Evolutionary conservation across 768 basidiomycete genomes (phyloP).

Genomic region (Pseudohyphozyma bogoriensis): DNA sequence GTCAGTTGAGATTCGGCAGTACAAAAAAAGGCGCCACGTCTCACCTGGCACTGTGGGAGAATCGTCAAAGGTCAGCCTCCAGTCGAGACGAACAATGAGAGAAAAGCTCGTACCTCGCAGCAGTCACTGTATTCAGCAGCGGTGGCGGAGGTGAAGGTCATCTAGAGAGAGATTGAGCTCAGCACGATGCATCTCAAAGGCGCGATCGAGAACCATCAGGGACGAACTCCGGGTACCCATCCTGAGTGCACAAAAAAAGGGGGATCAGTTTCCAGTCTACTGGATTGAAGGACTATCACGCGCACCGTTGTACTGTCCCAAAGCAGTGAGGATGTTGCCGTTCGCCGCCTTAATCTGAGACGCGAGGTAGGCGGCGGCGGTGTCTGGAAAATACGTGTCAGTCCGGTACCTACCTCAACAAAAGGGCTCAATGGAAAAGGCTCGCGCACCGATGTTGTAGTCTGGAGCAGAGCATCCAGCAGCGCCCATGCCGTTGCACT

Average conservation of each 20-base stretch:
- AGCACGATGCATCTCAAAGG: no score
- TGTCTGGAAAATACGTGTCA: no score
- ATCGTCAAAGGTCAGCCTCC: constrained; percentile 7
- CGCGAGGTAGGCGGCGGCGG: constrained; percentile 24
- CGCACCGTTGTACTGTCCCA: constrained; percentile 1
- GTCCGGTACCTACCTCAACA: no score
- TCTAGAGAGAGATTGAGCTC: no score
- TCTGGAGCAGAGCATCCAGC: constrained; percentile 23
- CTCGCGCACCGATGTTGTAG: constrained; percentile 23
- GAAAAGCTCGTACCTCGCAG: not conserved
- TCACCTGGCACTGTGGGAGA: not conserved
- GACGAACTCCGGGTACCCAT: constrained; percentile 3
- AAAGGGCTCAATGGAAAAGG: not conserved
- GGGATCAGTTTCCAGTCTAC: not conserved
- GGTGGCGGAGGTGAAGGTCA: constrained; percentile 1
- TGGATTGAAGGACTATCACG: not conserved
- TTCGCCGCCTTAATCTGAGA: constrained; percentile 1
- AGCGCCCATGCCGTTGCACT: constrained; percentile 25
- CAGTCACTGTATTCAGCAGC: not conserved
- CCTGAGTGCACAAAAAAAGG: no score
- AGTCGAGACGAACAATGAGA: not conserved
- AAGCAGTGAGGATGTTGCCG: constrained; percentile 18
- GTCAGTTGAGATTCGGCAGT: no score
- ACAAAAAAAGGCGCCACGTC: no score
- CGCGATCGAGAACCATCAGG: no score